Conservation (phyloP, 78 protist species). For the Bigelowiella natans region DNA sequence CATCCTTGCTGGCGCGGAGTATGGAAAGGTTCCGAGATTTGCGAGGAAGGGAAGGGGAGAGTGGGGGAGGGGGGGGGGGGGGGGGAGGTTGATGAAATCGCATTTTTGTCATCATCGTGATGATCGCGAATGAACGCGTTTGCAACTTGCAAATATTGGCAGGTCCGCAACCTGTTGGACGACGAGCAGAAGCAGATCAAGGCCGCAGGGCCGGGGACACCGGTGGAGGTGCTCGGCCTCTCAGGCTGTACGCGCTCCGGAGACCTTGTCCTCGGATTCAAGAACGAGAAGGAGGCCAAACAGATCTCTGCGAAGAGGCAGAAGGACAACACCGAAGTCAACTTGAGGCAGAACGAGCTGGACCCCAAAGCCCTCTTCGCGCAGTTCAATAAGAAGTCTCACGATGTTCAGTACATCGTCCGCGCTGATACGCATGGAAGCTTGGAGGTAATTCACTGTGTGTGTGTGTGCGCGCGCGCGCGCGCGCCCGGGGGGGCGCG, state of each 20-base stretch:
- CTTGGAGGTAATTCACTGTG: too few species aligned
- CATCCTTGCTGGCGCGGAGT: background rate
- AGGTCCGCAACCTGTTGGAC: background rate
- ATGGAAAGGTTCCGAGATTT: background rate
- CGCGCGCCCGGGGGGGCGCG: too few species aligned
- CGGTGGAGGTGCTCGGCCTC: background rate
- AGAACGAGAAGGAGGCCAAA: background rate
- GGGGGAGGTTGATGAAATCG: too few species aligned
- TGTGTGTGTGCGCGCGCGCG: too few species aligned
- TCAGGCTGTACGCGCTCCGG: background rate
- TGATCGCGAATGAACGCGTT: too few species aligned
- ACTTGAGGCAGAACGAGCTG: background rate
- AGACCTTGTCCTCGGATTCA: background rate
- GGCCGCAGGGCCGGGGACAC: background rate
- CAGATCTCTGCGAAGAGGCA: background rate
- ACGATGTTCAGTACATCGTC: background rate
- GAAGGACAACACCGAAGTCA: background rate
- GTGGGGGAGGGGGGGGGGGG: too few species aligned
- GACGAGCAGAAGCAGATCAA: background rate
- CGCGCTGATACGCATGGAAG: background rate
- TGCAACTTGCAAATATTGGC: too few species aligned
- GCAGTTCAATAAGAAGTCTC: background rate
- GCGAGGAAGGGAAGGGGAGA: too few species aligned
- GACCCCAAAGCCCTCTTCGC: background rate
- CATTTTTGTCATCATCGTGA: too few species aligned